phyloP scores from a whole-genome alignment of 164 flowering plant species.

The Vitis rotundifolia region DNA sequence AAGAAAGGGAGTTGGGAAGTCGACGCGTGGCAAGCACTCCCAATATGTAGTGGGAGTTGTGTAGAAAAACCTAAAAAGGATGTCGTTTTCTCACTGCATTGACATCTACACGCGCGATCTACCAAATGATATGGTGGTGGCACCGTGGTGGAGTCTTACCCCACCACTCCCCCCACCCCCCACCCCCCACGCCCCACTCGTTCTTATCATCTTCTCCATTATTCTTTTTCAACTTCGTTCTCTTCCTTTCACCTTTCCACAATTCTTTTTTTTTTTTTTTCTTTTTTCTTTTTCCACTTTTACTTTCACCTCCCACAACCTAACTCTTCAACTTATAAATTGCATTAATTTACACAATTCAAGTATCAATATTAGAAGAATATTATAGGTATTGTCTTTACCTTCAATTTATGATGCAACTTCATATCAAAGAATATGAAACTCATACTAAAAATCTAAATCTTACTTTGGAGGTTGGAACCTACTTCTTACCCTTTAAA shows the following conservation, averaged over 20 bases:
- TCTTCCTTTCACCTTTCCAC: neutral
- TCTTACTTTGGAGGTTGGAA: too few relatives aligned
- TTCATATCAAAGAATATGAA: too few relatives aligned
- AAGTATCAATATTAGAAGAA: too few relatives aligned
- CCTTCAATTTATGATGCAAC: too few relatives aligned
- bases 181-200: neutral
- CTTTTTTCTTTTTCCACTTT: neutral
- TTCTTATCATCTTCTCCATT: neutral
- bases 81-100: constrained; percentile 10
- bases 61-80: neutral
- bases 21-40: constrained; percentile 36
- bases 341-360: too few relatives aligned
- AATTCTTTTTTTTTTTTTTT: too few relatives aligned
- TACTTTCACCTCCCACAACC: neutral
- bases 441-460: too few relatives aligned
- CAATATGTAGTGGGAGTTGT: constrained; percentile 17
- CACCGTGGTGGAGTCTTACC: neutral
- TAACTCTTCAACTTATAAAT: too few relatives aligned
- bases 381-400: too few relatives aligned
- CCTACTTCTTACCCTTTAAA: too few relatives aligned
- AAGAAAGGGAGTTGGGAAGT: constrained; percentile 22
- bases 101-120: neutral
- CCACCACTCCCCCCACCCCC: neutral
- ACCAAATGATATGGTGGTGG: constrained; percentile 21
- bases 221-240: neutral